Conservation (phyloP, 805 yeast species). For the Danielia reshetovae region DNA sequence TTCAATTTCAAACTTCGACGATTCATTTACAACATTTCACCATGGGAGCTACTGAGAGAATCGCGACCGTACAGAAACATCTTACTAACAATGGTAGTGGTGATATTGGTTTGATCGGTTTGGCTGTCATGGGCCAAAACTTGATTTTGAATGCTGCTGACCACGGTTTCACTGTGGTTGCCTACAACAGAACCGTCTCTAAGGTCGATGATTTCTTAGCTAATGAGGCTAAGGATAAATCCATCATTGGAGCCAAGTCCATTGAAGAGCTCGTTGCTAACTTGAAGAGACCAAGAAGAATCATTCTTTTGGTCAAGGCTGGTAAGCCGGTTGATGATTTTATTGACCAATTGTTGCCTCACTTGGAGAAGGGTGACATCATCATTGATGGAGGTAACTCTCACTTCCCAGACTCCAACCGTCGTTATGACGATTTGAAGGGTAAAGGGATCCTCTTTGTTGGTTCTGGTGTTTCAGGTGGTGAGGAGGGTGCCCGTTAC, state of each 20-base stretch:
- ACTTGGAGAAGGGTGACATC: conserved; percentile 94
- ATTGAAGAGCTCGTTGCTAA: conserved; percentile 81
- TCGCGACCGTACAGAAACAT: not conserved
- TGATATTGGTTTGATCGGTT: conserved; percentile 98
- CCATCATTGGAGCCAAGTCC: conserved; percentile 93
- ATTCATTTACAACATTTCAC: too few relatives aligned
- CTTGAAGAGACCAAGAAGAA: conserved; percentile 96
- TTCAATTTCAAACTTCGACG: too few relatives aligned
- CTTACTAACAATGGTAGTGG: conserved; percentile 48
- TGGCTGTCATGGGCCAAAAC: conserved; percentile 99
- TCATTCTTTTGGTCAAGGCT: conserved; percentile 91
- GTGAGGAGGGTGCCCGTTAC: conserved; percentile 99
- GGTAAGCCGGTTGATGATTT: conserved; percentile 92
- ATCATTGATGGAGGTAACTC: conserved; percentile 99
- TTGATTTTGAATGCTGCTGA: conserved; percentile 96
- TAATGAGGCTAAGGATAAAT: conserved; percentile 96
- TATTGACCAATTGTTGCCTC: conserved; percentile 83
- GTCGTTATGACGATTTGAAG: conserved; percentile 88
- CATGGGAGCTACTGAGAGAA: conserved; percentile 1
- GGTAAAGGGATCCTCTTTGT: conserved; percentile 85
- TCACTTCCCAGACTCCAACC: conserved; percentile 97
- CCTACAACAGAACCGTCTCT: conserved; percentile 95
- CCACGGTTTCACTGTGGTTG: conserved; percentile 97
- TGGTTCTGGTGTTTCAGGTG: conserved; percentile 99
- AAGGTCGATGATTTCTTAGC: conserved; percentile 92